Percentiles rank a stretch among this genome's conserved stretches.
phyloP scores from a whole-genome alignment of 345 rosid genomes.

The Firmiana major region DNA sequence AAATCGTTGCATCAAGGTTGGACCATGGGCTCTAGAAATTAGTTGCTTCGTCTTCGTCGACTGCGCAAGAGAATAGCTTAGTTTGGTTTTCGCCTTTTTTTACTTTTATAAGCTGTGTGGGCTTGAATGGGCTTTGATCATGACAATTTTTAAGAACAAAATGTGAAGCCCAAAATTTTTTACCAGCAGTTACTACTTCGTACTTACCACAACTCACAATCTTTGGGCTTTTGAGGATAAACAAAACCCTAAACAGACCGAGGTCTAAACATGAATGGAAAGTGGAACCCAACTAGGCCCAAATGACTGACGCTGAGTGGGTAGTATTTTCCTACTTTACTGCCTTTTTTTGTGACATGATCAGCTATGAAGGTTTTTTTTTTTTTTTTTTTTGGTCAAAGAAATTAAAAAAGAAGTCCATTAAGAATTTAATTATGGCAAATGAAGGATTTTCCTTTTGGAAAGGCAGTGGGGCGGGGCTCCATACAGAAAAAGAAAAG shows the following conservation, averaged over 20 bases:
- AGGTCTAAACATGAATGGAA: neutral
- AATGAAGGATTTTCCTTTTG: neutral
- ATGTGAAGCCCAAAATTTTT: neutral
- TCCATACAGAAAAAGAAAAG: neutral
- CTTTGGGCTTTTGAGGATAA: neutral
- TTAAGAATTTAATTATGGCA: neutral
- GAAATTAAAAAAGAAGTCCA: neutral
- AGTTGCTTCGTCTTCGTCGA: too few relatives aligned
- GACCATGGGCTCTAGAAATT: too few relatives aligned
- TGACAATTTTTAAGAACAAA: neutral
- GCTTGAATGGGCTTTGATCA: neutral
- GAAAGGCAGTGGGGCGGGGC: neutral
- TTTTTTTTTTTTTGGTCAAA: too few relatives aligned
- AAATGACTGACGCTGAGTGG: too few relatives aligned
- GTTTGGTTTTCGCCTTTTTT: neutral
- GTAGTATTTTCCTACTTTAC: too few relatives aligned
- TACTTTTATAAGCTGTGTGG: neutral
- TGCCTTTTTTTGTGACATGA: too few relatives aligned
- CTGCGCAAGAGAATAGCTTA: neutral
- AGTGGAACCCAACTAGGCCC: neutral
- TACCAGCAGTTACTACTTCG: too few relatives aligned
- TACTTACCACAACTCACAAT: neutral
- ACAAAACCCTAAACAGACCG: neutral
- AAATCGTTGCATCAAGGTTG: too few relatives aligned
- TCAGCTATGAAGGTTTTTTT: too few relatives aligned